Evolutionary conservation across 2,329 filamentous ascomycete genomes (phyloP).

Genomic region (Ophiosphaerella narmari): DNA sequence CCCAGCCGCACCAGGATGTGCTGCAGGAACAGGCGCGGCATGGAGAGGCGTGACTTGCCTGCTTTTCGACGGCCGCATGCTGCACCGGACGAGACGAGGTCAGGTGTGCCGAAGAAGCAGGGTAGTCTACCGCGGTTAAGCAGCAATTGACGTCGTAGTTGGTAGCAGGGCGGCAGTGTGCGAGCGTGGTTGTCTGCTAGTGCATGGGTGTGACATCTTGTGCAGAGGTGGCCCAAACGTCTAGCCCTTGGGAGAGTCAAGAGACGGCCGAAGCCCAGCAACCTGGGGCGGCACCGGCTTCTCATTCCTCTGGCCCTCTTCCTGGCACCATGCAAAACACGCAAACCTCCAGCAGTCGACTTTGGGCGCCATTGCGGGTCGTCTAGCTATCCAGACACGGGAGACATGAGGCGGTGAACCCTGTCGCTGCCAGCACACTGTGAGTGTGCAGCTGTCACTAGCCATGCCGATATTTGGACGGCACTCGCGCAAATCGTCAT

Average conservation of each 20-base stretch:
- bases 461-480: conserved; percentile 15
- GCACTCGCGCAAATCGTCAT: conserved; percentile 9
- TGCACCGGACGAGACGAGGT: too few species aligned
- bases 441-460: not conserved
- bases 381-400: conserved; percentile 4
- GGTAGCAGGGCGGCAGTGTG: too few species aligned
- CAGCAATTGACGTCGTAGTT: too few species aligned
- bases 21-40: conserved; percentile 1
- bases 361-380: conserved; percentile 19
- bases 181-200: conserved; percentile 1
- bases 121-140: too few species aligned
- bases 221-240: conserved; percentile 12
- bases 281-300: conserved; percentile 6
- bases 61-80: too few species aligned
- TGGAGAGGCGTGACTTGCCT: not conserved
- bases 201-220: conserved; percentile 15
- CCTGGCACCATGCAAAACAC: conserved; percentile 3
- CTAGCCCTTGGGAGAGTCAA: conserved; percentile 12
- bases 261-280: conserved; percentile 9
- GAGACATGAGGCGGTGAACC: conserved; percentile 22
- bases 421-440: conserved; percentile 26
- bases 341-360: conserved; percentile 15
- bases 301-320: too few species aligned
- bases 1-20: conserved; percentile 1
- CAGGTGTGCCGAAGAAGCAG: too few species aligned